These are phyloP conservation scores for Arctostaphylos glauca DNA, from an alignment of 148 eudicot species.

Conservation along the genomic window DNA sequence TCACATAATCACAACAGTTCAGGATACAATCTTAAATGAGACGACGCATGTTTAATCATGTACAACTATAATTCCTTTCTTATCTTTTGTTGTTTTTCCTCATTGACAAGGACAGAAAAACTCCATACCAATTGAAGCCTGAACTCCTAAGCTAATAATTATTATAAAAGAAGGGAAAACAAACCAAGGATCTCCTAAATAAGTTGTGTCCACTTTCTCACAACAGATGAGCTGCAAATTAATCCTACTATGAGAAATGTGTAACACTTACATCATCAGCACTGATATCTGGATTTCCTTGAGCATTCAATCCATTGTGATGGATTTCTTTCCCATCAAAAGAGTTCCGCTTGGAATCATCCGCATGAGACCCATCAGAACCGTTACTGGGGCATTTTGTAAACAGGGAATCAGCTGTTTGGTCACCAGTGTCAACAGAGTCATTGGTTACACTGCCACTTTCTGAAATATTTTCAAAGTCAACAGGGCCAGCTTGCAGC, in stretches of 20 bases:
- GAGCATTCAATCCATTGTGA: constrained; percentile 55
- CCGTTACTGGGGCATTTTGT: constrained; percentile 42
- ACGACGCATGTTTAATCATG: not conserved
- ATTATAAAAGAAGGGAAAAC: not conserved
- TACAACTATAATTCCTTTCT: not conserved
- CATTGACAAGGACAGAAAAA: not conserved
- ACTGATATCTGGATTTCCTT: constrained; percentile 40
- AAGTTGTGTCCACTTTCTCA: not conserved
- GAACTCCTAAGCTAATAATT: not conserved
- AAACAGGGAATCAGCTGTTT: constrained; percentile 45
- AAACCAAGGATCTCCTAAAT: not conserved
- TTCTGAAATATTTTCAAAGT: constrained; percentile 71
- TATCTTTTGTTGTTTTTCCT: not conserved
- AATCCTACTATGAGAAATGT: constrained; percentile 7
- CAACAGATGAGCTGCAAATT: not conserved
- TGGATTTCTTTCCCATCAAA: constrained; percentile 50
- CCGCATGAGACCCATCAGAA: constrained; percentile 43
- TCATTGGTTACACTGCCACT: constrained; percentile 61
- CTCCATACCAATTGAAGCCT: constrained; percentile 4
- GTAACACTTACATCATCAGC: constrained; percentile 66
- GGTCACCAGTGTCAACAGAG: constrained; percentile 48
- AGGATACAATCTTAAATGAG: not conserved
- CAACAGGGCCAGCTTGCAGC: constrained; percentile 72
- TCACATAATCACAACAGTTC: not conserved
- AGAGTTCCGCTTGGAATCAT: constrained; percentile 37